Base-by-base conservation (phyloP, 164 flowering plant genomes). In the Saururus chinensis region DNA sequence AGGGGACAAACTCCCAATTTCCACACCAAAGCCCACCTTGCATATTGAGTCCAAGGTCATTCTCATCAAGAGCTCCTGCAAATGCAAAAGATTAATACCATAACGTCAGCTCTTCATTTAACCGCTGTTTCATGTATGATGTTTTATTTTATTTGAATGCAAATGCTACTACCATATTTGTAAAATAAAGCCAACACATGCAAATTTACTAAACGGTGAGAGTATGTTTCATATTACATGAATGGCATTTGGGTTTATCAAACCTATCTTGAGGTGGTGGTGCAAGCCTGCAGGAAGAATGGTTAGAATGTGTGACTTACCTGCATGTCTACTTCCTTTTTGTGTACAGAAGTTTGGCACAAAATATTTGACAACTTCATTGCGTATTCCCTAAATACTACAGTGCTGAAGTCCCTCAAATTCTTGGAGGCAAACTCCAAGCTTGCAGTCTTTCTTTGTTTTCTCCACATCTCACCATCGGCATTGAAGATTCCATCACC, bases 11-110 rank as follows among this genome's bases (percentile, higher is more conserved):
- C 92, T 88, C 51, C 96, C 89, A 9, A 93, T 86, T 70, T 89
- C 95, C 19, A 84, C 96, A 7, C 97, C 98, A 83, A 89, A 92
- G 22, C 98, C 98, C 62, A 93, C 97, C 71, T 90, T 90, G 60
- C 96, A 90, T 55, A 88, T 90, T 51, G 98, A 93, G 76, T 90
- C 97, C 67, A 93, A 71, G 49, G 98, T 90, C 97, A 90, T 84
- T 72, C 98, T 84, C 98, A 89, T 86, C 71, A 93, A 66, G 68
- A 93, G 61, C 57, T 89, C 97, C 97, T 92, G 61, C 10, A 70
- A 60, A 21, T 53, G 23, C 23, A 10, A 56, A n/a, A 40, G 59
- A 21, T 1, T 19, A n/a, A 54, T 19, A 4, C 19, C 1, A 4
- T 4, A n/a, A 22, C 21, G 20, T n/a, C n/a, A n/a, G n/a, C 21